Evolutionary conservation across 192 early-diverging fungal species (phyloP), one percentile per base, ranked within the genome.

Genomic region (Piromyces finnis): DNA sequence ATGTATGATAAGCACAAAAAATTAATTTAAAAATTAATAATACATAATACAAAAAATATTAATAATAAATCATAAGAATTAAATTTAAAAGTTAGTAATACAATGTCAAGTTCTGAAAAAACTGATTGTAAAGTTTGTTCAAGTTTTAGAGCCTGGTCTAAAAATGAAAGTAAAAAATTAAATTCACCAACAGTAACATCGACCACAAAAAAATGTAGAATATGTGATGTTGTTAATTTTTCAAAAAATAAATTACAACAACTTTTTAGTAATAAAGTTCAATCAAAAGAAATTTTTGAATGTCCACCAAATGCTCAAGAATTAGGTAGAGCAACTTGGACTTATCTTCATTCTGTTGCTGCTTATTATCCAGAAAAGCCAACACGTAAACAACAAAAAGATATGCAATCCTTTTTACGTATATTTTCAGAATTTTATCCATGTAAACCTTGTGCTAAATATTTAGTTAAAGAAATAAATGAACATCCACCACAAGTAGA

Each of bases 311-410:
- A 99, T 84, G 90, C 91, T 11, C 85, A 88, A 79, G 87, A 88
- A 32, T 92, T 99, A 28, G 97, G 97, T 29, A 86, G 88, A 7
- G 89, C 94, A n/a, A 95, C 95, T 0, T 99, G 97, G 97, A 98
- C 96, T 7, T 95, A 98, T 79, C 87, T 99, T 78, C 97, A 99
- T 84, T 96, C 96, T 0, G 96, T 97, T 91, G 95, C 96, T 6
- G 95, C 96, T 0, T 97, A 99, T 86, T 99, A 99, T 83, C 96
- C 97, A 0, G 91, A 94, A 29, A 85, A 83, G 26, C 94, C 97
- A 0, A 89, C 92, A 3, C 41, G 80, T 1, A 82, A 85, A 68
- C 91, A 99, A 84, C 92, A 94, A 85, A 82, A 86, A 18, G 89
- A 87, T 80, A 97, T 97, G 95, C 84, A 84, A 81, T 83, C 85